A percentile compares a stretch with the other conserved stretches of the same genome.
These are phyloP conservation scores for Thielaviopsis ethacetica DNA, from an alignment of 2,329 filamentous ascomycete species.

Conservation along the genomic window DNA sequence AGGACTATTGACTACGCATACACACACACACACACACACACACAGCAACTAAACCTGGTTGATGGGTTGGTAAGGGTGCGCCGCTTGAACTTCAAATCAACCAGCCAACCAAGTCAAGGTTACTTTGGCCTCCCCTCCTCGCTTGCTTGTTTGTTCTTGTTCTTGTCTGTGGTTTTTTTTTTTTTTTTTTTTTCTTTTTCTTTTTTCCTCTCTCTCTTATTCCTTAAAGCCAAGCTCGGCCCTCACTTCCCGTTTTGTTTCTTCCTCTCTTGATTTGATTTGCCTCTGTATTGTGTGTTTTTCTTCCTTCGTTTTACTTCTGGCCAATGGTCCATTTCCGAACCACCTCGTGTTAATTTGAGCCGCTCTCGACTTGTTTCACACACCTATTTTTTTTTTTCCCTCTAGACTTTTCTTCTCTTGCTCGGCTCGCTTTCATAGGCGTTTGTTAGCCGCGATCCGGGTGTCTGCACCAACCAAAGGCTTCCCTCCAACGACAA, in stretches of 20 bases:
- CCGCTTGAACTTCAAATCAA: neutral
- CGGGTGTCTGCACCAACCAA: neutral
- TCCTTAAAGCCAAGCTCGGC: neutral
- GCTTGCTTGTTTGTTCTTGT: neutral
- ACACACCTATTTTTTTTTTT: neutral
- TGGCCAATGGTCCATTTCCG: neutral
- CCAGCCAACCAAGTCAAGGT: neutral
- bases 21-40: too few species aligned
- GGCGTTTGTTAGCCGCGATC: neutral
- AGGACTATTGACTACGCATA: too few species aligned
- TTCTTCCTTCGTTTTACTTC: neutral
- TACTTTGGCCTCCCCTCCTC: neutral
- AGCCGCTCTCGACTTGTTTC: neutral
- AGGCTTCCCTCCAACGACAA: neutral
- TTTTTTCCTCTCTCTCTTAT: neutral
- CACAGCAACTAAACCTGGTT: too few species aligned
- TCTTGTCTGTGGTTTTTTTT: neutral
- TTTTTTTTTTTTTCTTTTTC: neutral
- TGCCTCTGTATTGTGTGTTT: neutral
- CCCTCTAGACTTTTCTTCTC: neutral
- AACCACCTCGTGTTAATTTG: neutral
- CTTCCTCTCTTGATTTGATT: neutral
- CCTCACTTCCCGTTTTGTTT: neutral
- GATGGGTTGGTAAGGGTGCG: neutral
- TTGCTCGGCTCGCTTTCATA: neutral